A percentile compares a stretch with the other conserved stretches of the same genome.
Evolutionary conservation across 768 basidiomycete genomes (phyloP).

Genomic region (Termitomyces sp.): DNA sequence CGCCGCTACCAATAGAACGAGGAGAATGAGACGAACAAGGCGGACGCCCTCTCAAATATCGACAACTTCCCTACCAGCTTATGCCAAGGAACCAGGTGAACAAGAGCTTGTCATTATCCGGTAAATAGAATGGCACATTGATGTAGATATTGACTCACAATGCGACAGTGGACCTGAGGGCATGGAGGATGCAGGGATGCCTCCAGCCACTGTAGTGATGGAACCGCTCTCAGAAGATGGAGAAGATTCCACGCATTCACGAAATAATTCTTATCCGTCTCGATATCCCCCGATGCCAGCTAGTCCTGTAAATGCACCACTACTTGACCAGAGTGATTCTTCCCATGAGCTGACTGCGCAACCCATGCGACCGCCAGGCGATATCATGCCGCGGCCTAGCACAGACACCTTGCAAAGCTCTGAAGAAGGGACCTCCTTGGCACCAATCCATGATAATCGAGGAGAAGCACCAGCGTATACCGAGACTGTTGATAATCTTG

Average conservation of each 20-base stretch:
- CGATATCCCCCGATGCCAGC: conserved; percentile 33
- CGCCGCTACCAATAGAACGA: conserved; percentile 22
- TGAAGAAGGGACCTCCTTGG: conserved; percentile 24
- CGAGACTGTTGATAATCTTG: conserved; percentile 35
- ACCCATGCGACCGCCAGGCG: conserved; percentile 13
- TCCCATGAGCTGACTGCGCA: conserved; percentile 19
- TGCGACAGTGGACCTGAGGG: conserved; percentile 42
- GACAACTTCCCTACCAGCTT: conserved; percentile 68
- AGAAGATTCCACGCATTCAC: conserved; percentile 25
- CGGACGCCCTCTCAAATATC: conserved; percentile 80
- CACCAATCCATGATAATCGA: conserved; percentile 20
- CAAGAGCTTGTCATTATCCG: conserved; percentile 69
- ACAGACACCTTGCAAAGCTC: conserved; percentile 24
- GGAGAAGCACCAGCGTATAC: conserved; percentile 69
- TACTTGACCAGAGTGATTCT: conserved; percentile 29
- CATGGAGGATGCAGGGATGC: conserved; percentile 46
- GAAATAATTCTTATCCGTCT: conserved; percentile 22
- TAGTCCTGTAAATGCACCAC: conserved; percentile 34
- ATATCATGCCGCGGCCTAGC: conserved; percentile 20
- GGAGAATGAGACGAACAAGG: conserved; percentile 33
- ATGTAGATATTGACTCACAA: neutral
- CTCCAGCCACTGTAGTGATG: conserved; percentile 30
- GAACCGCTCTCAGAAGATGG: conserved; percentile 31
- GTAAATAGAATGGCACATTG: conserved; percentile 15
- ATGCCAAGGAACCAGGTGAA: conserved; percentile 82